Percentiles rank a stretch among this genome's conserved stretches.
These are phyloP conservation scores for Didymella sp. DNA, from an alignment of 2,329 filamentous ascomycete species.

Conservation along the genomic window DNA sequence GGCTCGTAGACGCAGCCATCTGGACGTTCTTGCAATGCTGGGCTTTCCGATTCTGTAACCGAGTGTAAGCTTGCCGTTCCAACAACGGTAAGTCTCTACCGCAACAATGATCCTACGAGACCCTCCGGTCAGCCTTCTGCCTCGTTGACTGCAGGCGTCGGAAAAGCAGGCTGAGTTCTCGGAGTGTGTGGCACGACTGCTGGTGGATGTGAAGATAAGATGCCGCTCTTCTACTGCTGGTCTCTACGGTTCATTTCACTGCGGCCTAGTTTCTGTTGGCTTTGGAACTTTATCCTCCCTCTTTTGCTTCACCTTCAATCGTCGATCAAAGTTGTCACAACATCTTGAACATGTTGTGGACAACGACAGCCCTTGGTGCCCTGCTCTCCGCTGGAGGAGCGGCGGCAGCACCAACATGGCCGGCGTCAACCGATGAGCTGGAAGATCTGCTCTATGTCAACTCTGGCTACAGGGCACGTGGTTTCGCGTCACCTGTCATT, in stretches of 20 bases:
- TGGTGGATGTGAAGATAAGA: slow-evolving; percentile 5
- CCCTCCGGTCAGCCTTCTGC: slow-evolving; percentile 1
- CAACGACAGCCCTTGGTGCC: slow-evolving; percentile 3
- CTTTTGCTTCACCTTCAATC: background rate
- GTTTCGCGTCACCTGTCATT: slow-evolving; percentile 64
- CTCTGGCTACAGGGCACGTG: slow-evolving; percentile 60
- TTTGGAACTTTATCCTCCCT: background rate
- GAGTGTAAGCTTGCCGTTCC: background rate
- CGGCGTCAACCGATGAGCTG: slow-evolving; percentile 64
- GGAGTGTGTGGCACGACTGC: background rate
- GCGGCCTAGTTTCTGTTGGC: background rate
- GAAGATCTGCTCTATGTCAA: slow-evolving; percentile 70
- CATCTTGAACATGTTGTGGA: slow-evolving; percentile 8
- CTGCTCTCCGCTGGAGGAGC: slow-evolving; percentile 17
- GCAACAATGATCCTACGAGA: slow-evolving; percentile 3
- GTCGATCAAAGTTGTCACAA: background rate
- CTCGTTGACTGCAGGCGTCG: background rate
- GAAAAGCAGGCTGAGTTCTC: background rate
- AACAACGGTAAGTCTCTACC: slow-evolving; percentile 1
- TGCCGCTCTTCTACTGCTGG: background rate
- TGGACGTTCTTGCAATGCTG: slow-evolving; percentile 5
- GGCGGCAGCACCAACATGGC: slow-evolving; percentile 65
- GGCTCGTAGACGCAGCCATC: slow-evolving; percentile 6
- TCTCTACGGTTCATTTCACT: background rate
- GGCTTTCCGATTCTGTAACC: slow-evolving; percentile 3